Evolutionary conservation across 345 rosid genomes (phyloP).

Genomic region (Syzygium jambos): DNA sequence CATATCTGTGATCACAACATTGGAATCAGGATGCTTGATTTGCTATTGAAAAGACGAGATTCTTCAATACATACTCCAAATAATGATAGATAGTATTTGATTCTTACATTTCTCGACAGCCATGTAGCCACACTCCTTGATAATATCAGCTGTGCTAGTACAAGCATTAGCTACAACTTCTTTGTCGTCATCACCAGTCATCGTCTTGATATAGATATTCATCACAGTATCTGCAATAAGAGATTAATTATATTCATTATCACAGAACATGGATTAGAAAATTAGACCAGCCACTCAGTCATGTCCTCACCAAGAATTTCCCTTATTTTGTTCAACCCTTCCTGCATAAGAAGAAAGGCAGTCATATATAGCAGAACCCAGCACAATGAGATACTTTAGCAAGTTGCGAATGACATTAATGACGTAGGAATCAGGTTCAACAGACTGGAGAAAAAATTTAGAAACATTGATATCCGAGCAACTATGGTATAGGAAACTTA

Average conservation of each 20-base stretch:
- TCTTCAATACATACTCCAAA: not conserved
- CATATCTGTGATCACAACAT: constrained; percentile 43
- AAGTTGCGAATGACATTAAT: not conserved
- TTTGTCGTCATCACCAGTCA: constrained; percentile 94
- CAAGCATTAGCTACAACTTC: constrained; percentile 98
- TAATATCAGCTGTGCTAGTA: constrained; percentile 71
- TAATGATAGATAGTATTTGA: not conserved
- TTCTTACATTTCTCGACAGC: constrained; percentile 86
- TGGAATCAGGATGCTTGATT: not conserved
- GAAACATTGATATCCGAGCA: not conserved
- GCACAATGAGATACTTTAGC: not conserved
- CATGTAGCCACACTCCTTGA: constrained; percentile 72
- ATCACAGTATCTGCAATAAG: constrained; percentile 58
- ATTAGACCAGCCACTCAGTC: not conserved
- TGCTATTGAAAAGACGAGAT: not conserved
- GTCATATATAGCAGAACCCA: not conserved
- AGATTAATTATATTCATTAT: constrained; percentile 27
- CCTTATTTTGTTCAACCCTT: constrained; percentile 56
- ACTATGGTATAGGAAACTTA: not conserved
- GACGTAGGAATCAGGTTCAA: not conserved
- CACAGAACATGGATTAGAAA: constrained; percentile 40
- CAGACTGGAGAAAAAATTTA: not conserved
- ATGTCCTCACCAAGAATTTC: constrained; percentile 61
- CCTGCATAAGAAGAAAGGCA: constrained; percentile 40
- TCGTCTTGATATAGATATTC: constrained; percentile 65